These are phyloP conservation scores for Leccinum obscurum DNA, from an alignment of 768 basidiomycete genomes.

Conservation along the genomic window DNA sequence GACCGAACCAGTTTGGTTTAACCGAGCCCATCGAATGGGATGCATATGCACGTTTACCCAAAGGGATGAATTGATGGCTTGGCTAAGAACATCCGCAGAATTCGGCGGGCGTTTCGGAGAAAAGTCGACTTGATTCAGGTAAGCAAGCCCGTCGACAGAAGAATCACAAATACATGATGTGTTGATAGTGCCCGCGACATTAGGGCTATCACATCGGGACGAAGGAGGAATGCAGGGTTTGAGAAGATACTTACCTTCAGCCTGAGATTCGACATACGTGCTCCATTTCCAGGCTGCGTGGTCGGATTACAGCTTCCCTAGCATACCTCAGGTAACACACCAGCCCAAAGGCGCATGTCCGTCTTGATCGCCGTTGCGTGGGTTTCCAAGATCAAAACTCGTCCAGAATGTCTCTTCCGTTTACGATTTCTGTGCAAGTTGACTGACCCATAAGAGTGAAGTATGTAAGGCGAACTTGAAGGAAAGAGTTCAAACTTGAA, in stretches of 20 bases:
- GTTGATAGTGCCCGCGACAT: not conserved
- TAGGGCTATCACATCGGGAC: slow-evolving; percentile 25
- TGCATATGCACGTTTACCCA: slow-evolving; percentile 3
- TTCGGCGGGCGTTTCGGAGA: slow-evolving; percentile 9
- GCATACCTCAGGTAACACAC: slow-evolving; percentile 7
- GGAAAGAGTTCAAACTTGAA: too few relatives aligned
- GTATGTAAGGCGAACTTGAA: not conserved
- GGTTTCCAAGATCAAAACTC: not conserved
- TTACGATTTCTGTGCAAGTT: not conserved
- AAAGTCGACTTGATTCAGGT: slow-evolving; percentile 1
- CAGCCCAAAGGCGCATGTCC: slow-evolving; percentile 22
- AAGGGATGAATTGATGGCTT: not conserved
- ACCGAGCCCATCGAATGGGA: not conserved
- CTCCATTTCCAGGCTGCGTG: slow-evolving; percentile 13
- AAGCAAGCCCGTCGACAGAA: slow-evolving; percentile 2
- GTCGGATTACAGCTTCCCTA: not conserved
- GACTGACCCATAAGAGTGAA: not conserved
- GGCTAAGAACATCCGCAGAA: slow-evolving; percentile 6
- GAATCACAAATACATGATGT: not conserved
- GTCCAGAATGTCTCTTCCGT: not conserved
- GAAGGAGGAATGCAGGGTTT: slow-evolving; percentile 7
- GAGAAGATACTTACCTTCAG: slow-evolving; percentile 12
- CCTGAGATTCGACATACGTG: slow-evolving; percentile 5
- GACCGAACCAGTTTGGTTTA: not conserved
- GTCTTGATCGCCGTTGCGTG: slow-evolving; percentile 28